Evolutionary conservation across 1,139 yeast species (phyloP), one percentile per base, ranked within the genome.

Genomic region (Debaryomyces subglobosus): DNA sequence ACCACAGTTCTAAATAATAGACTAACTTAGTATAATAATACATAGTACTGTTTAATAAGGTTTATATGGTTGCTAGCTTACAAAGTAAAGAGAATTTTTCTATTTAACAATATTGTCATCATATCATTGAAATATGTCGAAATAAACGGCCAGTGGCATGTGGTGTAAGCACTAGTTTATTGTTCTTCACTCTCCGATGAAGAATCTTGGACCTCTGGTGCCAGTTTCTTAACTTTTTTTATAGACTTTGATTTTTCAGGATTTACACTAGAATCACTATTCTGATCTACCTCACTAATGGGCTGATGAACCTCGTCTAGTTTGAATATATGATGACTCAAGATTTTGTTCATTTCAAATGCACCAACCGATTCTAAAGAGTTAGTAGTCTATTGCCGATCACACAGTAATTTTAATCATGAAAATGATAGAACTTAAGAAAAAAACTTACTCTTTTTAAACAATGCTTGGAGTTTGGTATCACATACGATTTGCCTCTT

Each of bases 401-500:
- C 33, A 21, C 20, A 18, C 20, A 3, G 29, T 29, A 12, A 5
- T 8, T 29, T 2, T 13, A 29, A 29, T 29, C n/a, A 10, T 29
- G n/a, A n/a, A n/a, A n/a, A n/a, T n/a, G n/a, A n/a, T n/a, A n/a
- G n/a, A n/a, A n/a, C n/a, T n/a, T n/a, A n/a, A n/a, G n/a, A 32
- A 32, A 30, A 32, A 23, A 57, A 69, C 65, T 46, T 63, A 59
- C 71, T 56, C 79, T 69, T 73, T 50, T 71, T 90, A 64, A 89
- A 88, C 3, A 88, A 60, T 5, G 74, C 75, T 48, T 71, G 71
- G 71, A 89, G 70, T 51, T 69, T 76, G 0, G 78, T 89, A 62
- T 89, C 95, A 61, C 95, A 88, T 5, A 79, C 18, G 18, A 89
- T 85, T 50, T 81, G 83, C 50, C 95, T 71, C 54, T 78, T 78